phyloP scores from a whole-genome alignment of 2,329 filamentous ascomycete genomes.

The Colletotrichum tropicicola region DNA sequence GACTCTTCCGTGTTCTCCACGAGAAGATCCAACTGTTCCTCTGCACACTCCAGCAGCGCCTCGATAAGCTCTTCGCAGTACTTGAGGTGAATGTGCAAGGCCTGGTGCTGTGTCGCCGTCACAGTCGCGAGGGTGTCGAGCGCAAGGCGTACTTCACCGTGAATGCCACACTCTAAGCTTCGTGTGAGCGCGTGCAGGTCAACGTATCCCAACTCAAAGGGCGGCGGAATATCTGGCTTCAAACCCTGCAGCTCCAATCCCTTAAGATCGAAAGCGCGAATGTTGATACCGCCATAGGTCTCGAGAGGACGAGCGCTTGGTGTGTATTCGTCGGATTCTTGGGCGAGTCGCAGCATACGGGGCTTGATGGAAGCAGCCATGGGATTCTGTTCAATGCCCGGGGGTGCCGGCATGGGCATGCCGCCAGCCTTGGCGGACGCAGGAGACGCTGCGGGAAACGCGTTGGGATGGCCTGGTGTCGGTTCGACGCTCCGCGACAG shows the following conservation, averaged over 20 bases:
- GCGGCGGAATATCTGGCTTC: constrained; percentile 78
- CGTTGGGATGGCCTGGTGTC: constrained; percentile 45
- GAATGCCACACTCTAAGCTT: constrained; percentile 89
- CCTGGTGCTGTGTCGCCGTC: constrained; percentile 66
- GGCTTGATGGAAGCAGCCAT: constrained; percentile 36
- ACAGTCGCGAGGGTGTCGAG: constrained; percentile 83
- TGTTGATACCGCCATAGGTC: constrained; percentile 77
- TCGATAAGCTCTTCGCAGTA: constrained; percentile 91
- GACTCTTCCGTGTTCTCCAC: constrained; percentile 86
- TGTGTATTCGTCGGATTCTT: constrained; percentile 61
- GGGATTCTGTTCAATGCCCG: constrained; percentile 18
- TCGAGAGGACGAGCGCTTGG: constrained; percentile 64
- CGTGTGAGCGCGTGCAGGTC: constrained; percentile 91
- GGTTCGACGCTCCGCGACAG: constrained; percentile 61
- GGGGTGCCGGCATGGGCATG: constrained; percentile 47
- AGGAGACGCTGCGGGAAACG: constrained; percentile 58
- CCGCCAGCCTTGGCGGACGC: constrained; percentile 50
- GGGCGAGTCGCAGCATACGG: constrained; percentile 47
- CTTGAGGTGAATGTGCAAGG: constrained; percentile 73
- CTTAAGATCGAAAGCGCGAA: constrained; percentile 70
- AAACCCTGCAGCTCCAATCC: constrained; percentile 73
- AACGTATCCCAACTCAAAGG: constrained; percentile 84
- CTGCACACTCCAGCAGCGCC: constrained; percentile 87
- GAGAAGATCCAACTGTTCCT: constrained; percentile 86
- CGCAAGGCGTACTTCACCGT: constrained; percentile 88